phyloP scores from a whole-genome alignment of 148 eudicot genomes.

The Selenicereus undatus region DNA sequence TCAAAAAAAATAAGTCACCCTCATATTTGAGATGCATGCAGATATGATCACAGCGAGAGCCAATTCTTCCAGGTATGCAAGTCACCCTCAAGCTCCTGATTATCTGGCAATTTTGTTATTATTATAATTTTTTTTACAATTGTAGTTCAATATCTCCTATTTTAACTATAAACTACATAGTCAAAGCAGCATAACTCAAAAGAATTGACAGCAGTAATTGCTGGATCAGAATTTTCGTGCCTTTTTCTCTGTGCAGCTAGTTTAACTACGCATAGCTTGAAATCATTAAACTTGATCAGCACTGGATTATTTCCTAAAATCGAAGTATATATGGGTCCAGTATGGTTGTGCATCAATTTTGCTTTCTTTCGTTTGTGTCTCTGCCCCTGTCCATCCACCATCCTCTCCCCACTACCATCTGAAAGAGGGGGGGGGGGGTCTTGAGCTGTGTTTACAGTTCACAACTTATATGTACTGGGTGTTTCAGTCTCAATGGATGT shows the following conservation, averaged over 20 bases:
- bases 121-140: no score
- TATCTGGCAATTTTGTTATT: no score
- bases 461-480: background rate
- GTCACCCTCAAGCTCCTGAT: background rate
- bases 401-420: background rate
- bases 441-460: background rate
- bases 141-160: background rate
- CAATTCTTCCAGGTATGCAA: constrained; percentile 1
- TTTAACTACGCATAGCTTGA: background rate
- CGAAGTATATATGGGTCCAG: background rate
- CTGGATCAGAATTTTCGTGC: background rate
- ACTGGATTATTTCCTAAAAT: background rate
- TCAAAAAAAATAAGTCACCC: background rate
- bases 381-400: background rate
- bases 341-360: background rate
- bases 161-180: background rate
- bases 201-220: background rate
- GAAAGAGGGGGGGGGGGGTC: background rate
- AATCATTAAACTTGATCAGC: background rate
- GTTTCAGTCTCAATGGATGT: background rate
- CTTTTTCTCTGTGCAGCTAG: background rate
- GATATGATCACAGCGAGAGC: constrained; percentile 10
- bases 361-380: background rate
- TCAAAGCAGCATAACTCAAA: background rate
- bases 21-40: constrained; percentile 16